Base-by-base conservation (phyloP, 805 yeast species). In the Lachancea kluyveri region DNA sequence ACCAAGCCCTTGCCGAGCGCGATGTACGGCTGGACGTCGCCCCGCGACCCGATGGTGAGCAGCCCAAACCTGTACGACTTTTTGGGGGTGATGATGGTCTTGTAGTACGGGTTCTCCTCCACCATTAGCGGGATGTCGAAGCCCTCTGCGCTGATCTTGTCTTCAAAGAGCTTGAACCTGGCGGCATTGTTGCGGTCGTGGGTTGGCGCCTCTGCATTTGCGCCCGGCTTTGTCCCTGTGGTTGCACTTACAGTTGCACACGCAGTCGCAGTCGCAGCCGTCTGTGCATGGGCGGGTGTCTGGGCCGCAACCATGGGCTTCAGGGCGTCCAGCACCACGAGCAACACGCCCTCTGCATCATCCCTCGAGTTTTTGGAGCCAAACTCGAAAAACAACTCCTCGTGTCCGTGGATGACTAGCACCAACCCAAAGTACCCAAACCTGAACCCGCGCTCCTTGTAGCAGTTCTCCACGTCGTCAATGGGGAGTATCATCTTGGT, bases 11-110 rank as follows among this genome's bases (percentile, higher is more conserved):
- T 75, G 0, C 85, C 92, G n/a, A 90, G 59, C 0, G 96, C 90
- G 43, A 90, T 81, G 53, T 87, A 90, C 0, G 97, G 97, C 58
- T 90, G 97, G 5, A 90, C 96, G 58, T 90, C 97, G 20, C 97
- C 97, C 37, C 97, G 68, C 0, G 96, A 86, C 0, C 97, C 97
- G 46, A 90, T 90, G 0, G 96, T 90, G 36, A 90, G 58, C 28
- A 86, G 60, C 0, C 82, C 78, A 48, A 88, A 71, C 17, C 68
- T 70, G 45, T 69, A 70, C 2, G 74, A 57, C 30, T 72, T 66
- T 1, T 65, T 50, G 0, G 94, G 82, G 35, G 62, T 66, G 19
- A 74, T 59, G 27, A 60, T 69, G 0, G 74, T 71, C 27, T 67
- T 64, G 37, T 64, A 55, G 37, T 65, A 62, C 0, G 84, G 83